A percentile compares a stretch with the other conserved stretches of the same genome.
These are phyloP conservation scores for Scolecobasidium constrictum DNA, from an alignment of 2,329 filamentous ascomycete species.

Conservation along the genomic window DNA sequence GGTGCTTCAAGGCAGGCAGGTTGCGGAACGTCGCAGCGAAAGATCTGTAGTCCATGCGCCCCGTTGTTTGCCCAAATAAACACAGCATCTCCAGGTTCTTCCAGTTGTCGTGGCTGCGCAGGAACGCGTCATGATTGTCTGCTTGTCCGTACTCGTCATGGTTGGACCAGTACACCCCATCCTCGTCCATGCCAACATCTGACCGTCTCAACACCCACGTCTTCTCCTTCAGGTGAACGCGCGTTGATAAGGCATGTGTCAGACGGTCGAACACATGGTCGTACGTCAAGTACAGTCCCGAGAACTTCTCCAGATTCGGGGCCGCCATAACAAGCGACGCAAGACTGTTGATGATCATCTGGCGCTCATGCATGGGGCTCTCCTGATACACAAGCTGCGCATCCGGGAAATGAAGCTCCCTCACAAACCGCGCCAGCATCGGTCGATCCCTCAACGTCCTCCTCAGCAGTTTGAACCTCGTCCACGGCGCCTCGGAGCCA, in stretches of 20 bases:
- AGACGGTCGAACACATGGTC: conserved; percentile 43
- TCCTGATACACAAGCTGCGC: conserved; percentile 29
- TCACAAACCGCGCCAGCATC: conserved; percentile 40
- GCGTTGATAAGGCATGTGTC: conserved; percentile 44
- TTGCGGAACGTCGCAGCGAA: conserved; percentile 42
- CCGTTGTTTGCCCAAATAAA: conserved; percentile 30
- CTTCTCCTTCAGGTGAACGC: conserved; percentile 42
- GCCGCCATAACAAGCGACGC: conserved; percentile 49
- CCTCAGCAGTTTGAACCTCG: conserved; percentile 42
- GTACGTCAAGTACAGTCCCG: conserved; percentile 43
- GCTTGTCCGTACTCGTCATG: not conserved
- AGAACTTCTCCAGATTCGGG: conserved; percentile 43
- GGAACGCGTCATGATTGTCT: conserved; percentile 35
- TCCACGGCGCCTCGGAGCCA: conserved; percentile 35
- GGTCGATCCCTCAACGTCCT: conserved; percentile 42
- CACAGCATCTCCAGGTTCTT: conserved; percentile 41
- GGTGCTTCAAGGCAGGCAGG: conserved; percentile 40
- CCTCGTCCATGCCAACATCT: conserved; percentile 14
- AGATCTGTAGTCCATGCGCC: conserved; percentile 40
- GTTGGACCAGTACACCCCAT: not conserved
- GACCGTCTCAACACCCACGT: conserved; percentile 39
- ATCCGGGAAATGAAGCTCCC: conserved; percentile 42
- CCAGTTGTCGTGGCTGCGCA: conserved; percentile 43
- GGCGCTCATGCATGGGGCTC: conserved; percentile 27
- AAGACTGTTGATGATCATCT: conserved; percentile 40